These are phyloP conservation scores for Amylostereum areolatum DNA, from an alignment of 1,284 basidiomycete genomes.

Conservation along the genomic window DNA sequence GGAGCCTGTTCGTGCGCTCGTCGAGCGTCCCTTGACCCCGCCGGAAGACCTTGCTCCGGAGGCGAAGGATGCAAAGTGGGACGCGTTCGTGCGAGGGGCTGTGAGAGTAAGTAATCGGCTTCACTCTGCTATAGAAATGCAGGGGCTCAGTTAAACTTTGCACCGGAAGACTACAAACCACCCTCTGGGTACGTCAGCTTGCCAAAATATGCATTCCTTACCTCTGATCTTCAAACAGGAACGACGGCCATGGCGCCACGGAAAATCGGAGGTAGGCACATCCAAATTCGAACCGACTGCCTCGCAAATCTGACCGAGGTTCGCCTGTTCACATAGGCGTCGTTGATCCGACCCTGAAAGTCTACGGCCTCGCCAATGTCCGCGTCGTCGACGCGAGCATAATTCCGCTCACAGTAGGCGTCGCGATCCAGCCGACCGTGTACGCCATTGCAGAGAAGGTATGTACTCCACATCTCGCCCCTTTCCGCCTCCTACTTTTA, in stretches of 20 bases:
- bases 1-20: conserved; percentile 6
- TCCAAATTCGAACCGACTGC: neutral
- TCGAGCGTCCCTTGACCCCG: conserved; percentile 7
- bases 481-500: no score
- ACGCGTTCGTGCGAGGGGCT: conserved; percentile 5
- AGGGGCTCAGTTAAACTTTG: no score
- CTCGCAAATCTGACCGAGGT: neutral
- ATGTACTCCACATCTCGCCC: neutral
- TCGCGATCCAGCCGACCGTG: conserved; percentile 12
- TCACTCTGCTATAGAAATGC: no score
- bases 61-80: conserved; percentile 5
- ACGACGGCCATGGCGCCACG: conserved; percentile 13
- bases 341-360: conserved; percentile 12
- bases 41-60: conserved; percentile 3
- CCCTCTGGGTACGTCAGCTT: conserved; percentile 4
- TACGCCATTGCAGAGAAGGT: conserved; percentile 14
- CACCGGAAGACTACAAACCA: conserved; percentile 12
- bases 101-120: conserved; percentile 6
- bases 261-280: conserved; percentile 7
- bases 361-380: conserved; percentile 13
- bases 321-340: conserved; percentile 8
- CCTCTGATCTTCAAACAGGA: conserved; percentile 2
- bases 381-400: conserved; percentile 15
- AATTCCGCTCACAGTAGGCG: conserved; percentile 13
- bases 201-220: no score